These are phyloP conservation scores for Alternaria sp. DNA, from an alignment of 2,329 filamentous ascomycete species.

Conservation along the genomic window DNA sequence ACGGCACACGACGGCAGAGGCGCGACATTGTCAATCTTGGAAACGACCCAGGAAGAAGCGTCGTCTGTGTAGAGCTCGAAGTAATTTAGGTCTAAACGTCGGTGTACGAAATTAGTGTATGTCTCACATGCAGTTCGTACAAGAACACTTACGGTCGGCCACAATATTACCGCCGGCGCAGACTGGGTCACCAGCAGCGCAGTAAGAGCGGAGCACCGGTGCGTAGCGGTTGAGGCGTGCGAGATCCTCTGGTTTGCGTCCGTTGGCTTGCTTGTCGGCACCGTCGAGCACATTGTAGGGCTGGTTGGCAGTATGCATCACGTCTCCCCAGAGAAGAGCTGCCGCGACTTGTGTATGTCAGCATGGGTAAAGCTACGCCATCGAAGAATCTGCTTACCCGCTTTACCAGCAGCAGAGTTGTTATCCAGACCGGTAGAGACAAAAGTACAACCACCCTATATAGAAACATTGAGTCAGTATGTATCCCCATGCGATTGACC, in stretches of 20 bases:
- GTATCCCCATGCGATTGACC: too few species aligned
- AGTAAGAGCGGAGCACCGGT: constrained; percentile 67
- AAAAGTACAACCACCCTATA: constrained; percentile 26
- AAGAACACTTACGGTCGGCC: too few species aligned
- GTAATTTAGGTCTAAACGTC: constrained; percentile 66
- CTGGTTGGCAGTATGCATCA: constrained; percentile 31
- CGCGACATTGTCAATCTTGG: constrained; percentile 30
- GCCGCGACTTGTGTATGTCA: constrained; percentile 23
- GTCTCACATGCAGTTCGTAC: too few species aligned
- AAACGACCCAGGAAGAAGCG: constrained; percentile 32
- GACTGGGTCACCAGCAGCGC: constrained; percentile 67
- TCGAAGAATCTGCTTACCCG: constrained; percentile 28
- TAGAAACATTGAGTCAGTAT: too few species aligned
- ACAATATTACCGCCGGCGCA: constrained; percentile 65
- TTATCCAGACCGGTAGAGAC: constrained; percentile 27
- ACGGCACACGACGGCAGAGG: constrained; percentile 25
- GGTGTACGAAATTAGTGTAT: neutral
- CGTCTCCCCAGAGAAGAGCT: constrained; percentile 36
- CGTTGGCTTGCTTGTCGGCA: constrained; percentile 21
- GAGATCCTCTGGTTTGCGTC: constrained; percentile 24
- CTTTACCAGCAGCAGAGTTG: constrained; percentile 31
- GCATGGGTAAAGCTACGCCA: too few species aligned
- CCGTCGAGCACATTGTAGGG: constrained; percentile 35
- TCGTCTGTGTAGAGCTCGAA: constrained; percentile 47
- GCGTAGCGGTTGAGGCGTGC: constrained; percentile 43